A percentile compares a stretch with the other conserved stretches of the same genome.
These are phyloP conservation scores for Cordyceps farinosa DNA, from an alignment of 2,329 filamentous ascomycete species.

Conservation along the genomic window DNA sequence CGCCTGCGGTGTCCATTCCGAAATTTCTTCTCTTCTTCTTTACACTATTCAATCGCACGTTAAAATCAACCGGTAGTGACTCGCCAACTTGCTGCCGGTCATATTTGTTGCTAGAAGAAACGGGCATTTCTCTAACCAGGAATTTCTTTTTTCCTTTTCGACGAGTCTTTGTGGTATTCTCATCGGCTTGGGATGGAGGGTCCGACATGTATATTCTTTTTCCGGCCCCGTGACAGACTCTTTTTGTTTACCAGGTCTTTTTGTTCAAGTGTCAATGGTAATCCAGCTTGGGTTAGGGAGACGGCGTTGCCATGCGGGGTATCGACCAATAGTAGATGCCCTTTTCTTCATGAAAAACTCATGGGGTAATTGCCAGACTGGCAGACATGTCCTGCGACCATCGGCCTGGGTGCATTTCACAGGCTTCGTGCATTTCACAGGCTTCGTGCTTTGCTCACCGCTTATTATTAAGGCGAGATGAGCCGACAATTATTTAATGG, in stretches of 20 bases:
- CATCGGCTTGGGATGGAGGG: constrained; percentile 18
- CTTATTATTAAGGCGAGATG: no score
- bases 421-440: background rate
- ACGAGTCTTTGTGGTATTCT: constrained; percentile 10
- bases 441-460: background rate
- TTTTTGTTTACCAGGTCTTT: background rate
- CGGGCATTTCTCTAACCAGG: constrained; percentile 26
- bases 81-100: constrained; percentile 52
- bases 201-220: constrained; percentile 14
- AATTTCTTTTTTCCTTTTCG: constrained; percentile 13
- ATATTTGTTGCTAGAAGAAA: constrained; percentile 58
- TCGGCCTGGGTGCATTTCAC: background rate
- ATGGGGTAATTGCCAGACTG: background rate
- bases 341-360: background rate
- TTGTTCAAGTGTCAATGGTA: background rate
- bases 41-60: constrained; percentile 51
- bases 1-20: background rate
- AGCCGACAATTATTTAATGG: no score
- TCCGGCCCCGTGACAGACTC: background rate
- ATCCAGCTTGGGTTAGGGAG: background rate
- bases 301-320: no score
- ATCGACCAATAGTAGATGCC: no score
- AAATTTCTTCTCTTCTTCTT: constrained; percentile 27
- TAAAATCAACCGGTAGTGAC: constrained; percentile 55
- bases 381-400: background rate